Conservation (phyloP, 1,284 basidiomycete genomes). For the Salmacisia buchloeana region DNA sequence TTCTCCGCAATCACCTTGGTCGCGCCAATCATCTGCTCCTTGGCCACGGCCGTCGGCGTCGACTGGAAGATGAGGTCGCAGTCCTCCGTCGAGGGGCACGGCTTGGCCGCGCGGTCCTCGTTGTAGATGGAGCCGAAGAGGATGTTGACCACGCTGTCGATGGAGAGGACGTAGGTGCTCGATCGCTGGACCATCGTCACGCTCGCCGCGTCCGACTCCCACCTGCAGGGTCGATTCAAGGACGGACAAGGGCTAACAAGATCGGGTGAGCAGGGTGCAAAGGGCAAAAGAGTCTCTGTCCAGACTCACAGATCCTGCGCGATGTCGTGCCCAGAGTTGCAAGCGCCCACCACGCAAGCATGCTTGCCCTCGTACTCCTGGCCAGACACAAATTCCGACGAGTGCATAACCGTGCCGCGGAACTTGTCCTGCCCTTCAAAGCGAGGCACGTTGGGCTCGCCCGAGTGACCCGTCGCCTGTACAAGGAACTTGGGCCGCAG, state of each 20-base stretch:
- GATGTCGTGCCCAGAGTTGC: slow-evolving; percentile 58
- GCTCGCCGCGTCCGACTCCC: slow-evolving; percentile 53
- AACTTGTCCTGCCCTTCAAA: slow-evolving; percentile 56
- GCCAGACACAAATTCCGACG: slow-evolving; percentile 56
- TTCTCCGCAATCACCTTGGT: slow-evolving; percentile 38
- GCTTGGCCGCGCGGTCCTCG: slow-evolving; percentile 47
- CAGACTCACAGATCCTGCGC: slow-evolving; percentile 56
- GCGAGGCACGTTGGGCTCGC: slow-evolving; percentile 55
- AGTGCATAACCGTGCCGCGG: slow-evolving; percentile 60
- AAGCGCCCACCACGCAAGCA: slow-evolving; percentile 61
- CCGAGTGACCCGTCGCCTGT: slow-evolving; percentile 62
- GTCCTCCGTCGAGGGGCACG: slow-evolving; percentile 54
- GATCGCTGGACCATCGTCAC: slow-evolving; percentile 64
- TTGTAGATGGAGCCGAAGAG: slow-evolving; percentile 56
- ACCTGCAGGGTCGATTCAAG: neutral
- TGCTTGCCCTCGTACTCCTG: slow-evolving; percentile 59
- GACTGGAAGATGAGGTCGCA: slow-evolving; percentile 58
- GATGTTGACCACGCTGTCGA: slow-evolving; percentile 32
- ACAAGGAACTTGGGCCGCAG: slow-evolving; percentile 58
- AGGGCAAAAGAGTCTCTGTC: too few relatives aligned
- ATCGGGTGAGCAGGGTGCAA: too few relatives aligned
- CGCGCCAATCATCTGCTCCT: slow-evolving; percentile 51
- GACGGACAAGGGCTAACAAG: too few relatives aligned
- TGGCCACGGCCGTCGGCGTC: slow-evolving; percentile 54
- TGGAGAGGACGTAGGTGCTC: slow-evolving; percentile 62